Conservation (phyloP, 2,329 filamentous ascomycete species). For the Metarhizium robertsii region DNA sequence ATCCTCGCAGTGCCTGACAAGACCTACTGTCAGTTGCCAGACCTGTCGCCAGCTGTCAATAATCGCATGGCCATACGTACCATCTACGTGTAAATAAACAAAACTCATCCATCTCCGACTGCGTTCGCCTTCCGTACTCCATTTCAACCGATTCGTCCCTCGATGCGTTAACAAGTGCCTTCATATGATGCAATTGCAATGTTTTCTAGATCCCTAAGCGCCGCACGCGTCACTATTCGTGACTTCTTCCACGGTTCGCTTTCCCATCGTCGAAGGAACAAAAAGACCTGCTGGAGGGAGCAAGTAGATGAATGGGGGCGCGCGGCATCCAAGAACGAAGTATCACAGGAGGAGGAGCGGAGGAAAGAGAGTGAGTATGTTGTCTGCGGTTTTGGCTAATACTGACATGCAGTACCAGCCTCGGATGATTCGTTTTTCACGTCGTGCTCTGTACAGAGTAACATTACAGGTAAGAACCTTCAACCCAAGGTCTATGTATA, state of each 20-base stretch:
- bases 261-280: background rate
- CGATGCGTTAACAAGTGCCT: background rate
- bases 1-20: background rate
- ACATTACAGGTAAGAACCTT: background rate
- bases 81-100: background rate
- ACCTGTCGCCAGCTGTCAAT: background rate
- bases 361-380: background rate
- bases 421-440: constrained; percentile 3
- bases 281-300: background rate
- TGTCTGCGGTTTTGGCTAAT: background rate
- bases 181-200: background rate
- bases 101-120: background rate
- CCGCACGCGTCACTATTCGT: constrained; percentile 3
- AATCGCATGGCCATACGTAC: background rate
- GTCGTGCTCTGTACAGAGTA: background rate
- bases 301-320: constrained; percentile 2
- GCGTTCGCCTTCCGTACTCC: background rate
- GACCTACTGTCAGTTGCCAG: background rate
- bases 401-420: background rate
- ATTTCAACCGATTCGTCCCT: background rate
- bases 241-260: constrained; percentile 1
- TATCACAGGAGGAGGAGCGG: background rate
- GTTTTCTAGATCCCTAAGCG: constrained; percentile 3
- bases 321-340: background rate
- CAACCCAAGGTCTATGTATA: background rate